Evolutionary conservation across 1,284 basidiomycete genomes (phyloP), one percentile per base, ranked within the genome.

Genomic region (Trichosporon asahii): DNA sequence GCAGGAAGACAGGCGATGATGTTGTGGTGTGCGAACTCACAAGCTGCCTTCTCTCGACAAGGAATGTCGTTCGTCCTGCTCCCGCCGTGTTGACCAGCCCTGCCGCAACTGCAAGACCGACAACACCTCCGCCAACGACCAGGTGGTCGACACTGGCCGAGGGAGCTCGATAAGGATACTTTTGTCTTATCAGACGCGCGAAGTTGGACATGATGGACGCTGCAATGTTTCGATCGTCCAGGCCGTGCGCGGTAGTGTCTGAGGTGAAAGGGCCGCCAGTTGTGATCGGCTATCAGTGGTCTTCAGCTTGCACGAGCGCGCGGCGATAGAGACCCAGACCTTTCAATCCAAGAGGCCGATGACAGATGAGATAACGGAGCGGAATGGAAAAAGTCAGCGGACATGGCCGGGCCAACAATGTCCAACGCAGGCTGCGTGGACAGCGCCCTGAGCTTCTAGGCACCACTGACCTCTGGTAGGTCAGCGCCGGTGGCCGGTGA

Each of bases 101-200:
- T 67, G 92, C 89, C 0, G 94, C 93, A 67, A 97, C 88, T 0
- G 95, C 91, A 21, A 99, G 87, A 0, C 96, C 96, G 9, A 97
- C 88, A 1, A 93, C 90, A 67, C 94, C 96, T 82, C 90, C 96
- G 21, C 96, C 96, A n/a, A 99, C 86, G 27, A 99, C 88, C 18
- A 98, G 85, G 81, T 93, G 91, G 80, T 98, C 96, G n/a, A 97
- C 89, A 2, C 84, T 85, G 46, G 86, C 86, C 67, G 93, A 90
- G 4, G 96, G 93, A 14, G 84, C 80, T 87, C 92, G 75, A 73
- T 74, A 79, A 0, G 80, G 79, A 60, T 80, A 80, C 8, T 49
- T 40, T 15, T 69, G 49, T 25, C 73, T 67, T 14, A 72, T 46
- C 23, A 57, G 40, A 2, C 66, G 33, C 3, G 72, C 72, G 68